These are phyloP conservation scores for Fusarium austroafricanum DNA, from an alignment of 2,329 filamentous ascomycete species.

Conservation along the genomic window DNA sequence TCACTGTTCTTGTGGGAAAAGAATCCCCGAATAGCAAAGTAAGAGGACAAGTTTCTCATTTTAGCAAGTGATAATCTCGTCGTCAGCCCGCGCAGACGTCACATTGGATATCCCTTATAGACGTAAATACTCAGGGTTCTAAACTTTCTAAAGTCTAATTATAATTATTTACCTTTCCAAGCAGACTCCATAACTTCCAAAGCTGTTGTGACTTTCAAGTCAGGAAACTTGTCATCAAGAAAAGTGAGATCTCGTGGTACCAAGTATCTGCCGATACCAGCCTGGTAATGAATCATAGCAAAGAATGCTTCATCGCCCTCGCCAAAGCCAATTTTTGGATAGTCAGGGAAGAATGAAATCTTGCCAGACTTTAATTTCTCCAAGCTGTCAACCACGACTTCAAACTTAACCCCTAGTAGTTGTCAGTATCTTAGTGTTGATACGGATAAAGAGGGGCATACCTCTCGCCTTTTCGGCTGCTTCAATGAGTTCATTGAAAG, in stretches of 20 bases:
- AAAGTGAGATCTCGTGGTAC: conserved; percentile 2
- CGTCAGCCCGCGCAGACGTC: too few species aligned
- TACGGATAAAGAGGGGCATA: not conserved
- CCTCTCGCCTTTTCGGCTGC: conserved; percentile 30
- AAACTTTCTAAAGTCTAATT: not conserved
- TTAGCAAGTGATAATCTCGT: not conserved
- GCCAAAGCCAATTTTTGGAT: conserved; percentile 31
- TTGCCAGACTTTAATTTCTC: conserved; percentile 40
- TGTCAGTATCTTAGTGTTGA: rapidly evolving
- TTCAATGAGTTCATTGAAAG: conserved; percentile 27
- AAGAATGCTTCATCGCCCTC: conserved; percentile 37
- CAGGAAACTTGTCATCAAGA: conserved; percentile 27
- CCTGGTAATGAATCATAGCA: conserved; percentile 36
- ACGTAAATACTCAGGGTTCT: not conserved
- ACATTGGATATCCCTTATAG: too few species aligned
- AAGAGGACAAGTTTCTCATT: rapidly evolving
- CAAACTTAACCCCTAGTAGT: conserved; percentile 21
- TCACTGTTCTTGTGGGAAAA: not conserved
- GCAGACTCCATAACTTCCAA: conserved; percentile 35
- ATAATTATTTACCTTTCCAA: conserved; percentile 19
- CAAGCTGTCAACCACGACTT: conserved; percentile 28
- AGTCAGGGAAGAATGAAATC: conserved; percentile 41
- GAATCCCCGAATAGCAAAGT: not conserved
- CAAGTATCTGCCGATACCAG: conserved; percentile 21
- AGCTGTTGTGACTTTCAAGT: conserved; percentile 21